Conservation (phyloP, 371 early-diverging fungal genomes). For the Mucor piriformis region DNA sequence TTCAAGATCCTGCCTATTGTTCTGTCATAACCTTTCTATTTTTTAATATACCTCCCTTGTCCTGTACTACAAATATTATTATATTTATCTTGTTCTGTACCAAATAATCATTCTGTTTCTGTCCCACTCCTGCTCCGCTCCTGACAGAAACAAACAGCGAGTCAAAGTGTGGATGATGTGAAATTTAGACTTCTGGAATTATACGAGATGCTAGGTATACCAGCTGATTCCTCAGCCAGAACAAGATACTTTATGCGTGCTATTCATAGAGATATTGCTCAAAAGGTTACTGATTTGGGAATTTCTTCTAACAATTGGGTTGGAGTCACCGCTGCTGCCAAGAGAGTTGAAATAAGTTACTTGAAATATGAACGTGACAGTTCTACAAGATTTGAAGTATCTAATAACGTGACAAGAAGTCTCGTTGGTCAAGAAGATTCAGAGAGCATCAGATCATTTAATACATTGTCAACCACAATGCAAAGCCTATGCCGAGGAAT, state of each 20-base stretch:
- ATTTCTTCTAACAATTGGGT: background rate
- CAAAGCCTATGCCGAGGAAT: background rate
- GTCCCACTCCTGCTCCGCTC: too few species aligned
- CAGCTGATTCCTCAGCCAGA: background rate
- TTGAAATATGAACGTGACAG: background rate
- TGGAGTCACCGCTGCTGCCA: background rate
- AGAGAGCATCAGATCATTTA: background rate
- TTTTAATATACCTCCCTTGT: too few species aligned
- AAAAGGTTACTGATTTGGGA: background rate
- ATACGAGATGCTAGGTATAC: background rate
- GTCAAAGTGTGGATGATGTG: conserved; percentile 2
- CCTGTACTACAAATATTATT: too few species aligned
- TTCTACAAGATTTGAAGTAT: background rate
- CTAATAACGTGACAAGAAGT: background rate
- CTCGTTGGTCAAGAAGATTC: background rate
- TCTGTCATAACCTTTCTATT: too few species aligned
- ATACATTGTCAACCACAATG: background rate
- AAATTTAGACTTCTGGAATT: conserved; percentile 9
- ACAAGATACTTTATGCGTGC: conserved; percentile 15
- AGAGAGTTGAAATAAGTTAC: background rate
- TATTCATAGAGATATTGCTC: conserved; percentile 3
- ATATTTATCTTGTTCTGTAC: too few species aligned
- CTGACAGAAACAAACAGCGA: conserved; percentile 1
- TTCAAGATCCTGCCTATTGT: too few species aligned
- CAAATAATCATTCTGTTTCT: too few species aligned